Evolutionary conservation across 352 stramenopile genomes (phyloP).

Genomic region (Globisporangium spiculum): DNA sequence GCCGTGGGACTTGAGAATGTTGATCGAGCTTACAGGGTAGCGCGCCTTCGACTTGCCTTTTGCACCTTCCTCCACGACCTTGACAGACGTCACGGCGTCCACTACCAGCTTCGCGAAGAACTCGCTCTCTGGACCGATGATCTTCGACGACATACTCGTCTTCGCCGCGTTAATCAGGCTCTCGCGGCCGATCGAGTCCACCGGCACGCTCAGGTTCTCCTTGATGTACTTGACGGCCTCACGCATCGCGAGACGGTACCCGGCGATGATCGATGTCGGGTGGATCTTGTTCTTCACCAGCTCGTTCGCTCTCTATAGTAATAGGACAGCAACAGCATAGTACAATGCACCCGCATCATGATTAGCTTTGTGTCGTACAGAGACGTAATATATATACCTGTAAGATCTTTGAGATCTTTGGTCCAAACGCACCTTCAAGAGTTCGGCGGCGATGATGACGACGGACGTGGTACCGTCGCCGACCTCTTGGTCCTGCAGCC

Average conservation of each 20-base stretch:
- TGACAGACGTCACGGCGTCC: constrained; percentile 96
- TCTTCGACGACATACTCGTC: constrained; percentile 99
- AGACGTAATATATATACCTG: constrained; percentile 11
- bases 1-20: constrained; percentile 98
- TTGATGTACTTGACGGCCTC: constrained; percentile 99
- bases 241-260: constrained; percentile 98
- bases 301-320: constrained; percentile 91
- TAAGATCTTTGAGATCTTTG: constrained; percentile 17
- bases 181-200: constrained; percentile 91
- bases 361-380: background rate
- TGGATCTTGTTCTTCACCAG: constrained; percentile 99
- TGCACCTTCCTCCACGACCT: constrained; percentile 85
- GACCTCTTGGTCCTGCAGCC: constrained; percentile 99
- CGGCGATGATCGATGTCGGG: constrained; percentile 98
- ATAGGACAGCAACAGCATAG: constrained; percentile 7
- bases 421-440: constrained; percentile 78
- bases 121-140: constrained; percentile 95
- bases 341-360: constrained; percentile 2
- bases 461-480: constrained; percentile 99
- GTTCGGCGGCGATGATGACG: constrained; percentile 98
- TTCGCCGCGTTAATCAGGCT: constrained; percentile 97
- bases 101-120: constrained; percentile 99
- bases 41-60: constrained; percentile 84
- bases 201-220: constrained; percentile 95
- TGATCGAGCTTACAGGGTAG: constrained; percentile 98